Percentiles rank a stretch among this genome's conserved stretches.
phyloP scores from a whole-genome alignment of 2,329 filamentous ascomycete genomes.

The Chaetothyriales sp. region DNA sequence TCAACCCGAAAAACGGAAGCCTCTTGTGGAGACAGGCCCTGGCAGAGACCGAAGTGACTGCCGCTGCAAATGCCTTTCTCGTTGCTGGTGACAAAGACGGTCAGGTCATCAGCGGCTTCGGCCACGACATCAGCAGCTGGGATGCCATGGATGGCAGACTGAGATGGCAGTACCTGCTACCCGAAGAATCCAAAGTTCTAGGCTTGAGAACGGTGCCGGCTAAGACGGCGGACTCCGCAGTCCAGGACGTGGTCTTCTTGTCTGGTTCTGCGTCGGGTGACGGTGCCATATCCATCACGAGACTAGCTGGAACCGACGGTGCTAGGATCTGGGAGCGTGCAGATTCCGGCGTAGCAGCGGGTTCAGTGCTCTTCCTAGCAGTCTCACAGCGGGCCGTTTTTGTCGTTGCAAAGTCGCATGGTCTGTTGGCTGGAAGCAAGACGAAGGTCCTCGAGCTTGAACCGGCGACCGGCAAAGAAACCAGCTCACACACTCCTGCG shows the following conservation, averaged over 20 bases:
- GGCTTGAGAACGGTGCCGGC: conserved; percentile 11
- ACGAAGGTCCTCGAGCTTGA: conserved; percentile 65
- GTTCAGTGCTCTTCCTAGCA: conserved; percentile 62
- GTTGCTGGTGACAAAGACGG: conserved; percentile 53
- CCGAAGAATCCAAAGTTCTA: conserved; percentile 29
- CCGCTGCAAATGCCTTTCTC: conserved; percentile 21
- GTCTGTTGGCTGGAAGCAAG: conserved; percentile 53
- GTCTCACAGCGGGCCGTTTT: conserved; percentile 57
- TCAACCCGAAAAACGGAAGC: conserved; percentile 75
- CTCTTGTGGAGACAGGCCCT: conserved; percentile 77
- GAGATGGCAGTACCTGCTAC: conserved; percentile 56
- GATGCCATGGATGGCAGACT: conserved; percentile 68
- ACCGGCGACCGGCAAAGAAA: conserved; percentile 55
- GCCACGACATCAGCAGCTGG: conserved; percentile 62
- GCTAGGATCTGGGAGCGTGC: conserved; percentile 64
- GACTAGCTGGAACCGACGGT: conserved; percentile 60
- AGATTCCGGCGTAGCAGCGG: conserved; percentile 48
- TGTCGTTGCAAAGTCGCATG: conserved; percentile 60
- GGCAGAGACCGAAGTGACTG: conserved; percentile 29
- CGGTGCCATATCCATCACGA: conserved; percentile 41
- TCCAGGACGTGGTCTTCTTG: conserved; percentile 56
- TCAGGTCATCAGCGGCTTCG: conserved; percentile 61
- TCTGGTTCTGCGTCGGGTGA: conserved; percentile 37
- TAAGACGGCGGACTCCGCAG: conserved; percentile 40
- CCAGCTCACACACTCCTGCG: conserved; percentile 57